Conservation (phyloP, 2,329 filamentous ascomycete genomes). For the Diaporthe citriasiana region DNA sequence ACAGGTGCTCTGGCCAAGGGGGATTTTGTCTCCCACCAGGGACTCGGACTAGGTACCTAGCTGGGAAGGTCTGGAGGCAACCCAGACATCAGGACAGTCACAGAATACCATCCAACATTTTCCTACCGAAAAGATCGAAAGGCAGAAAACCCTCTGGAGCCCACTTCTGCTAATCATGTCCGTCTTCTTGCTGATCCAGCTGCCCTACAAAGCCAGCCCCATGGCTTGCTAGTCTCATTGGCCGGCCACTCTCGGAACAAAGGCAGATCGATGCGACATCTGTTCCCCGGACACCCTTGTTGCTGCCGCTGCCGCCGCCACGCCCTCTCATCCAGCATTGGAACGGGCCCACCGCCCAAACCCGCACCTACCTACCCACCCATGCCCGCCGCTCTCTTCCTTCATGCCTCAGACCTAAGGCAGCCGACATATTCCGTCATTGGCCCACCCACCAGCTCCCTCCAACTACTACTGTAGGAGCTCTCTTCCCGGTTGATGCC, state of each 20-base stretch:
- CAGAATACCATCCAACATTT: not conserved
- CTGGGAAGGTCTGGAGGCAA: not conserved
- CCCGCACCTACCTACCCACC: too few species aligned
- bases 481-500: constrained; percentile 21
- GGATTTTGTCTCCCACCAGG: not conserved
- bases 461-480: constrained; percentile 16
- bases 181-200: constrained; percentile 1
- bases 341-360: constrained; percentile 20
- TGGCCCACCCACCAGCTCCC: constrained; percentile 30
- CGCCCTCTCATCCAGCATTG: not conserved
- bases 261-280: constrained; percentile 32
- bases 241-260: constrained; percentile 18
- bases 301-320: not conserved
- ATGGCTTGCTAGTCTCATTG: constrained; percentile 33
- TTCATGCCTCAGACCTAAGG: constrained; percentile 28
- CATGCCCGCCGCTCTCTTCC: not conserved
- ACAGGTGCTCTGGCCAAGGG: not conserved
- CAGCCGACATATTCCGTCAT: constrained; percentile 42
- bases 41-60: constrained; percentile 1
- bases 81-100: not conserved
- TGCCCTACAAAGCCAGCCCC: constrained; percentile 23
- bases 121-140: not conserved
- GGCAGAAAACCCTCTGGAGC: not conserved
- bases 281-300: constrained; percentile 25
- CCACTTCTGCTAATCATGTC: not conserved